Percentiles rank a stretch among this genome's conserved stretches.
These are phyloP conservation scores for Pythium brachiatum DNA, from an alignment of 352 stramenopile genomes.

Conservation along the genomic window DNA sequence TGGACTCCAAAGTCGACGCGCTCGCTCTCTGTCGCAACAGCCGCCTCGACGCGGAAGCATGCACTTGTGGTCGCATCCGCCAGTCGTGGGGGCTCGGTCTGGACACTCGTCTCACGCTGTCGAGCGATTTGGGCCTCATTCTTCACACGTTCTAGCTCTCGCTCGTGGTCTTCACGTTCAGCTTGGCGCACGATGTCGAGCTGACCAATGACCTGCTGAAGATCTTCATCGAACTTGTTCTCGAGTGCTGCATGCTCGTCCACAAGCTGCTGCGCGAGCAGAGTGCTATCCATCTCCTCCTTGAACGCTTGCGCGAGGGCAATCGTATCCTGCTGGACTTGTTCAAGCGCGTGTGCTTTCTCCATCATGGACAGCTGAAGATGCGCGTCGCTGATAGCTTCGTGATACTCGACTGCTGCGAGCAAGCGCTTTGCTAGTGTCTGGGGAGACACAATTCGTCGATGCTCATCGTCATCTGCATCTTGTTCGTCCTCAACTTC, in stretches of 20 bases:
- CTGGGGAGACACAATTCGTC: constrained; percentile 37
- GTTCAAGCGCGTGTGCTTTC: constrained; percentile 46
- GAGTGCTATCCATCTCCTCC: constrained; percentile 56
- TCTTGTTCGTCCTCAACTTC: constrained; percentile 15
- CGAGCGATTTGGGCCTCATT: constrained; percentile 30
- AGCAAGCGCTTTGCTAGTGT: constrained; percentile 49
- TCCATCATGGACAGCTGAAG: constrained; percentile 60
- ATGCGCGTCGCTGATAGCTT: constrained; percentile 61
- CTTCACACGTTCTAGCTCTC: constrained; percentile 14
- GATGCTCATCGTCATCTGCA: constrained; percentile 14
- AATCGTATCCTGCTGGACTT: constrained; percentile 50
- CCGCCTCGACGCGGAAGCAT: constrained; percentile 33
- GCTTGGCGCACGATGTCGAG: constrained; percentile 35
- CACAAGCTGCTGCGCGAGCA: constrained; percentile 41
- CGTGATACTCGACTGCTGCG: constrained; percentile 66
- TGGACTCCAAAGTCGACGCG: constrained; percentile 19
- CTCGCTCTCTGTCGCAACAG: constrained; percentile 26
- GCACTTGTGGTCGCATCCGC: constrained; percentile 44
- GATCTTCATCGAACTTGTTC: constrained; percentile 49
- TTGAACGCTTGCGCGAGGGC: constrained; percentile 59
- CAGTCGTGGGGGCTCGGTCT: constrained; percentile 39
- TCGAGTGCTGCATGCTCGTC: constrained; percentile 47
- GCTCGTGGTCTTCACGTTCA: constrained; percentile 28
- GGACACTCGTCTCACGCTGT: constrained; percentile 41
- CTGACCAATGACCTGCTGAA: constrained; percentile 40